A percentile compares a stretch with the other conserved stretches of the same genome.
Conservation (phyloP, 2,329 filamentous ascomycete genomes). For the Calonectria ilicicola region DNA sequence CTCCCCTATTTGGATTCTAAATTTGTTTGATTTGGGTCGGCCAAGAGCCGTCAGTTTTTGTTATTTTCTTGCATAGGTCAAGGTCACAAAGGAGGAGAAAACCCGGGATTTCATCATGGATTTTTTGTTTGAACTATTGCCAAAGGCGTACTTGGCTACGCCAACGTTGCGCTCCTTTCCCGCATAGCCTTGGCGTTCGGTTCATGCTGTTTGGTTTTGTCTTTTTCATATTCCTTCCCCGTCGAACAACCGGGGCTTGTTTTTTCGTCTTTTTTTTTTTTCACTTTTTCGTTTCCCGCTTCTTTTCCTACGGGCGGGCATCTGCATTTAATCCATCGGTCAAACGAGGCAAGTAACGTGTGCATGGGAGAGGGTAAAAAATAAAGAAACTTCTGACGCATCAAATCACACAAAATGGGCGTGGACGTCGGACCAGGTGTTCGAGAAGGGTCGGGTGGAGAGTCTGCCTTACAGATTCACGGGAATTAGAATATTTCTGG, state of each 20-base stretch:
- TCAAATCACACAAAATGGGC: slow-evolving; percentile 24
- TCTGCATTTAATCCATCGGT: slow-evolving; percentile 35
- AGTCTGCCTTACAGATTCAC: slow-evolving; percentile 3
- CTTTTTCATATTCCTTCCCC: slow-evolving; percentile 3
- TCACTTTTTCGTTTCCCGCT: background rate
- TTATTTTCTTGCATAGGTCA: slow-evolving; percentile 34
- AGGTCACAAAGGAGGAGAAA: slow-evolving; percentile 1
- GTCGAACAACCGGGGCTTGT: background rate
- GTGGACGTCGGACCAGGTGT: slow-evolving; percentile 25
- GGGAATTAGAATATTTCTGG: slow-evolving; percentile 20
- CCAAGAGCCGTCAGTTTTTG: slow-evolving; percentile 1
- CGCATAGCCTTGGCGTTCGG: slow-evolving; percentile 44
- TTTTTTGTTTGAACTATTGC: slow-evolving; percentile 30
- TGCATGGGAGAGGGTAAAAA: slow-evolving; percentile 32
- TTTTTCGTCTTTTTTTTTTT: slow-evolving; percentile 17
- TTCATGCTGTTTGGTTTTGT: slow-evolving; percentile 20
- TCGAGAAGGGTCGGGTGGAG: slow-evolving; percentile 18
- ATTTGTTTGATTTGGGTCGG: slow-evolving; percentile 17
- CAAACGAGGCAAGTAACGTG: slow-evolving; percentile 24
- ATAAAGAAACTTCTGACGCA: slow-evolving; percentile 22
- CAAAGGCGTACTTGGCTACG: slow-evolving; percentile 31
- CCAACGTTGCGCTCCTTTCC: slow-evolving; percentile 37
- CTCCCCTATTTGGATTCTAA: slow-evolving; percentile 28
- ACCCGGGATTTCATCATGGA: slow-evolving; percentile 14
- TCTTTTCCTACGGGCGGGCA: slow-evolving; percentile 26